A percentile compares a stretch with the other conserved stretches of the same genome.
phyloP scores from a whole-genome alignment of 441 rosid species.

The Erysimum pusillum region DNA sequence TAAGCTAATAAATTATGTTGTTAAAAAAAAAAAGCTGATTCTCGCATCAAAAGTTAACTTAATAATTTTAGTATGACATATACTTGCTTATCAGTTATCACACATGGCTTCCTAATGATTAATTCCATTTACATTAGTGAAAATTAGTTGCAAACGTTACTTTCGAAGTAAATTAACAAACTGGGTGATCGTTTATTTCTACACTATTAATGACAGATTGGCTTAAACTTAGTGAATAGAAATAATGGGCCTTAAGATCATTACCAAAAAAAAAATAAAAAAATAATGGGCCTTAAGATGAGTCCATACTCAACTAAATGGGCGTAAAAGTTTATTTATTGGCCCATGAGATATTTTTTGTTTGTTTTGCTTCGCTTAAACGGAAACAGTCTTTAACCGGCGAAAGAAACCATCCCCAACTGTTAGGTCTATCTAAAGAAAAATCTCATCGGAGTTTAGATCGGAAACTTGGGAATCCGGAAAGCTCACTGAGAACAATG shows the following conservation, averaged over 20 bases:
- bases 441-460: slow-evolving; percentile 16
- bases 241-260: not conserved
- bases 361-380: slow-evolving; percentile 11
- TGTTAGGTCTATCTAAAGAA: not conserved
- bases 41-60: not conserved
- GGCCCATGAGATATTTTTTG: not conserved
- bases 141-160: not conserved
- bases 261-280: too few species aligned
- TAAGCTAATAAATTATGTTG: too few species aligned
- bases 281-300: slow-evolving; percentile 1
- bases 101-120: not conserved
- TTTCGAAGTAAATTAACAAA: not conserved
- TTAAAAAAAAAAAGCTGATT: too few species aligned
- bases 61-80: not conserved
- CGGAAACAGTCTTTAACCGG: slow-evolving; percentile 15
- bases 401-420: slow-evolving; percentile 10
- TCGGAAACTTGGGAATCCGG: slow-evolving; percentile 14
- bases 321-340: not conserved
- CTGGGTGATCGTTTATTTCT: too few species aligned
- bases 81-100: not conserved
- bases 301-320: slow-evolving; percentile 16
- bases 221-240: too few species aligned
- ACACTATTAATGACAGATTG: too few species aligned
- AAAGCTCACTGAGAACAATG: slow-evolving; percentile 8
- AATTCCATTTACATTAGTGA: not conserved